A percentile compares a stretch with the other conserved stretches of the same genome.
Evolutionary conservation across 2,329 filamentous ascomycete genomes (phyloP).

Genomic region (Xylaria sp.): DNA sequence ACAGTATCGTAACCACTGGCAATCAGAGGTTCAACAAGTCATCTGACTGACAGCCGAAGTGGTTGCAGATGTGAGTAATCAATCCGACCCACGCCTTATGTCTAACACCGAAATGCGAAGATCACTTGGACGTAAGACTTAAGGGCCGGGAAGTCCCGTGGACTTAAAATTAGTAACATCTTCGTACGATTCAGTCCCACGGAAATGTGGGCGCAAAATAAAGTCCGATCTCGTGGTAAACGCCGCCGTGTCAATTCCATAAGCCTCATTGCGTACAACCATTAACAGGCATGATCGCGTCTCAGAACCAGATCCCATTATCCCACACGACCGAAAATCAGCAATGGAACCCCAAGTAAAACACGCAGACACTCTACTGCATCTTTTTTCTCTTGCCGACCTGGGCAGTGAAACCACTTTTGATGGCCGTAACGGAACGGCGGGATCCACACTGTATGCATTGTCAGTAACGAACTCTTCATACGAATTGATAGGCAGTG

Average conservation of each 20-base stretch:
- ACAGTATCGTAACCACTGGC: too few species aligned
- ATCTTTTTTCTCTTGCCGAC: conserved; percentile 98
- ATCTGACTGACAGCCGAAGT: too few species aligned
- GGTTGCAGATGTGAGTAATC: too few species aligned
- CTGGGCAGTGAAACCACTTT: conserved; percentile 99
- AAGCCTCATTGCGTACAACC: conserved; percentile 11
- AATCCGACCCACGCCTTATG: too few species aligned
- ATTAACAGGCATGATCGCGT: conserved; percentile 7
- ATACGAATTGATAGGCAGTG: not conserved
- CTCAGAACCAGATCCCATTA: conserved; percentile 13
- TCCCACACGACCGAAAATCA: conserved; percentile 1
- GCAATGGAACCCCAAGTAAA: conserved; percentile 3
- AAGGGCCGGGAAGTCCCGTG: not conserved
- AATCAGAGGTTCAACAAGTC: too few species aligned
- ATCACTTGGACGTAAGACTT: not conserved
- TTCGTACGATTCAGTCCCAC: not conserved
- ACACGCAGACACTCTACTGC: conserved; percentile 37
- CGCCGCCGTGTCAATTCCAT: conserved; percentile 10
- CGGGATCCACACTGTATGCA: conserved; percentile 57
- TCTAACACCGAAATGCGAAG: too few species aligned
- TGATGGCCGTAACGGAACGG: conserved; percentile 93
- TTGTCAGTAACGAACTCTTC: conserved; percentile 3
- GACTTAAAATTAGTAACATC: not conserved
- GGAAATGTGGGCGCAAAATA: not conserved
- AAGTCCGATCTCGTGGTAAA: conserved; percentile 2